Evolutionary conservation across 805 yeast species (phyloP), one percentile per base, ranked within the genome.

Genomic region (Komagataella phaffii): DNA sequence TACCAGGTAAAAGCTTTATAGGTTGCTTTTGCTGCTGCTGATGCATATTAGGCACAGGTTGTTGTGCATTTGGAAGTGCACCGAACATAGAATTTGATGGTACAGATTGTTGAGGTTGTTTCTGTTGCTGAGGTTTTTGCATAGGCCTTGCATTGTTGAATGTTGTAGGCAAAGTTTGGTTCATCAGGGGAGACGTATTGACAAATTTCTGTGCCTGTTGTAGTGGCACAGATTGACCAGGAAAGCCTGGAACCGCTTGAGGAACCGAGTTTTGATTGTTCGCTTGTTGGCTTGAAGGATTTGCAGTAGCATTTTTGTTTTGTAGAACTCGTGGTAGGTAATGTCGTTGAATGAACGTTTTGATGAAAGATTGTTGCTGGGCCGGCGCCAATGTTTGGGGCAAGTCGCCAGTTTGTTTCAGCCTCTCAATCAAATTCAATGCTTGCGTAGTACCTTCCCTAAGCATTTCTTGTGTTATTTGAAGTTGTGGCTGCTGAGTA

Each of bases 351-450:
- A 68, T 53, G 53, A 63, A 68, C 48, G 62, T 64, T 51, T 61
- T 64, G 44, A 65, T 62, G 51, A 64, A 68, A n/a, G 58, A 58
- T 47, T 58, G 63, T 46, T 67, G 68, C 52, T 68, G 69, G 48
- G 65, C 70, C 1, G 59, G 65, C 2, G 68, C 59, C 36, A 68
- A 51, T 19, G 59, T 59, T 8, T 60, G 51, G 7, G 69, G 65
- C 12, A 67, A 53, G 47, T 64, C 61, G 43, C 68, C 68, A 6
- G 63, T 52, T 2, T 64, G 61, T 53, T 67, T 70, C 18, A 68
- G 58, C 48, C 62, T 65, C 49, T 62, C 62, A 19, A 67, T 64
- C 49, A 64, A 64, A 49, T 62, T 65, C 4, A 67, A 17, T 1
- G 71, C 72, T 54, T 68, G 71, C 36, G 58, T 59, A 56, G 61